A percentile compares a stretch with the other conserved stretches of the same genome.
Evolutionary conservation across 1,284 basidiomycete species (phyloP).

Genomic region (Taiwanofungus camphoratus): DNA sequence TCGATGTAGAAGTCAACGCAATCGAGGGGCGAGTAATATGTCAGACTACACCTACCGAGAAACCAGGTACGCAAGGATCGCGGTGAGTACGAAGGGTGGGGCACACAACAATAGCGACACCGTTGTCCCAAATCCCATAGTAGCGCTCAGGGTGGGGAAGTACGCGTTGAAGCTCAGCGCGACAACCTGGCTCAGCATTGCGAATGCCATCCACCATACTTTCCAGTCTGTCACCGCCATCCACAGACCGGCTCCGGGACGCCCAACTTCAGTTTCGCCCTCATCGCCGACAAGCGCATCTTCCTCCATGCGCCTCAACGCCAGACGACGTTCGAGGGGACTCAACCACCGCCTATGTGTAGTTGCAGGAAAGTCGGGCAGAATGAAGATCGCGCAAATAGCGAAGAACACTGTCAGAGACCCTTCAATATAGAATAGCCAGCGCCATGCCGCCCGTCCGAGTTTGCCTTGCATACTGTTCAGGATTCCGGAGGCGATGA

Average conservation of each 20-base stretch:
- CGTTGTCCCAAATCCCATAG: slow-evolving; percentile 62
- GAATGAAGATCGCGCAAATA: slow-evolving; percentile 54
- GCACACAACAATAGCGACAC: slow-evolving; percentile 70
- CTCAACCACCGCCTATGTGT: slow-evolving; percentile 49
- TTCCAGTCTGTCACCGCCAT: slow-evolving; percentile 66
- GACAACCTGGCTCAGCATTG: slow-evolving; percentile 48
- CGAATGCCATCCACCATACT: slow-evolving; percentile 67
- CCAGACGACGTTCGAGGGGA: slow-evolving; percentile 57
- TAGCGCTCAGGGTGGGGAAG: slow-evolving; percentile 65
- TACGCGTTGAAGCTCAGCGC: slow-evolving; percentile 71
- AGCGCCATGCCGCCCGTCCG: slow-evolving; percentile 75
- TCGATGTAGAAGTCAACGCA: slow-evolving; percentile 2
- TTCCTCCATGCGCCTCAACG: slow-evolving; percentile 67
- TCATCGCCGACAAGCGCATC: slow-evolving; percentile 53
- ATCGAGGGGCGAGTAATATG: background rate
- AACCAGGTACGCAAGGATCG: slow-evolving; percentile 42
- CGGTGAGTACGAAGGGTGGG: slow-evolving; percentile 73
- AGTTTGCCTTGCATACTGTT: slow-evolving; percentile 63
- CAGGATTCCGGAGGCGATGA: slow-evolving; percentile 74
- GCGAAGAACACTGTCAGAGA: slow-evolving; percentile 60
- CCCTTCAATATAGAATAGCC: slow-evolving; percentile 79
- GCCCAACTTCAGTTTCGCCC: slow-evolving; percentile 28
- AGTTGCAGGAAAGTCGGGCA: slow-evolving; percentile 72
- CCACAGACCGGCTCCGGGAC: slow-evolving; percentile 41
- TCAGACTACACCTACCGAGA: slow-evolving; percentile 33